These are phyloP conservation scores for Pyrenophora graminea DNA, from an alignment of 2,329 filamentous ascomycete species.

Conservation along the genomic window DNA sequence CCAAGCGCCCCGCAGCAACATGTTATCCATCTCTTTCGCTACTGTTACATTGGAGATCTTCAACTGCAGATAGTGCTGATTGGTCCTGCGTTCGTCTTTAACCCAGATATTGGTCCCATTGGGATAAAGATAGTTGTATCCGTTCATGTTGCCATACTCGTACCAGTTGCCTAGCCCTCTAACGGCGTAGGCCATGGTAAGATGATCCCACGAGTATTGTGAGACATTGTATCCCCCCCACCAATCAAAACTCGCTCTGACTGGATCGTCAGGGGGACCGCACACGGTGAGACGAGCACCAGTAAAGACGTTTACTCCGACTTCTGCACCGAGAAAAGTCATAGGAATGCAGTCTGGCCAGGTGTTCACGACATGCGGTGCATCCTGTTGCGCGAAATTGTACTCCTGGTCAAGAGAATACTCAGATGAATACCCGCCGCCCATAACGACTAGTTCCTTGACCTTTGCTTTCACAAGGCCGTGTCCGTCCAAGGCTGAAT, in stretches of 20 bases:
- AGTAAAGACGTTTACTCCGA: constrained; percentile 50
- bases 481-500: constrained; percentile 48
- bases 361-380: constrained; percentile 52
- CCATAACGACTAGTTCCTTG: constrained; percentile 58
- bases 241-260: constrained; percentile 26
- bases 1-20: constrained; percentile 3
- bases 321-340: constrained; percentile 52
- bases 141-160: constrained; percentile 44
- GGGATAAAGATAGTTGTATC: constrained; percentile 49
- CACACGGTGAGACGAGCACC: constrained; percentile 44
- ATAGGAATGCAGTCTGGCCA: constrained; percentile 46
- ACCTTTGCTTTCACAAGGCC: constrained; percentile 54
- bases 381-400: constrained; percentile 55
- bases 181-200: constrained; percentile 28
- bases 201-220: constrained; percentile 30
- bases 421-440: constrained; percentile 53
- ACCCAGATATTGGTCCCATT: constrained; percentile 55
- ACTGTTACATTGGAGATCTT: constrained; percentile 3
- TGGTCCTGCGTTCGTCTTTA: constrained; percentile 39
- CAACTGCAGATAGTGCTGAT: constrained; percentile 45
- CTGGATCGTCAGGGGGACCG: constrained; percentile 22
- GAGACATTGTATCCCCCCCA: constrained; percentile 29
- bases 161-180: constrained; percentile 37
- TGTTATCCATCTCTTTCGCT: constrained; percentile 1
- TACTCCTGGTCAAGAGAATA: constrained; percentile 48